Percentiles rank a stretch among this genome's conserved stretches.
Conservation (phyloP, 106 monocot species). For the Apostasia shenzhenica region DNA sequence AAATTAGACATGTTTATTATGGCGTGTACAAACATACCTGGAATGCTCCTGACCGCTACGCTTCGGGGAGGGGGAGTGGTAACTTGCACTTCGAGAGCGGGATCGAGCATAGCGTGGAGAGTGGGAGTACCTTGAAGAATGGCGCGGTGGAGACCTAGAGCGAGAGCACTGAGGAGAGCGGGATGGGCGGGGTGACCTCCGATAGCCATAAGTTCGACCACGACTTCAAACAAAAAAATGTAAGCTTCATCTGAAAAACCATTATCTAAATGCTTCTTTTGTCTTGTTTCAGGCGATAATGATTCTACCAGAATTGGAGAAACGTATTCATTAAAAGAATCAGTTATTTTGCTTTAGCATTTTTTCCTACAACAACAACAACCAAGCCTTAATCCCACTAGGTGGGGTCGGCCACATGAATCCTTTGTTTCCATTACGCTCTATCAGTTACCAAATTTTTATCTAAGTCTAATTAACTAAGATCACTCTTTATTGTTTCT, state of each 20-base stretch:
- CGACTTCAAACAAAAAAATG: neutral
- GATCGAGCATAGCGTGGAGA: slow-evolving; percentile 12
- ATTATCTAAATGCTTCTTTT: too few species aligned
- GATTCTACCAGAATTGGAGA: too few species aligned
- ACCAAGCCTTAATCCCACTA: too few species aligned
- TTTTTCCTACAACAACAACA: too few species aligned
- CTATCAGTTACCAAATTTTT: too few species aligned
- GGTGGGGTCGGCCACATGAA: too few species aligned
- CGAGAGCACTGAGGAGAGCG: slow-evolving; percentile 20
- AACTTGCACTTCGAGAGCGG: slow-evolving; percentile 8
- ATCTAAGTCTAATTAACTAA: too few species aligned
- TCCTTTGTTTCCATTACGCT: too few species aligned
- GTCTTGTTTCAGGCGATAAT: too few species aligned
- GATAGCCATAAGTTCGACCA: neutral
- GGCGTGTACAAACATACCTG: neutral
- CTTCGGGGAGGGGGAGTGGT: slow-evolving; percentile 11
- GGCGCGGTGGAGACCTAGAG: slow-evolving; percentile 11
- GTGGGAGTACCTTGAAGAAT: slow-evolving; percentile 13
- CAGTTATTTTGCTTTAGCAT: neutral
- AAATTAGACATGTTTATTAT: neutral
- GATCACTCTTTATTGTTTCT: too few species aligned
- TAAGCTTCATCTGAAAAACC: neutral
- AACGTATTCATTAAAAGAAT: too few species aligned
- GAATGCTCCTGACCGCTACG: slow-evolving; percentile 2
- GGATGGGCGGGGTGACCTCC: slow-evolving; percentile 13